These are phyloP conservation scores for Bruguiera sexangula DNA, from an alignment of 345 rosid genomes.

Conservation along the genomic window DNA sequence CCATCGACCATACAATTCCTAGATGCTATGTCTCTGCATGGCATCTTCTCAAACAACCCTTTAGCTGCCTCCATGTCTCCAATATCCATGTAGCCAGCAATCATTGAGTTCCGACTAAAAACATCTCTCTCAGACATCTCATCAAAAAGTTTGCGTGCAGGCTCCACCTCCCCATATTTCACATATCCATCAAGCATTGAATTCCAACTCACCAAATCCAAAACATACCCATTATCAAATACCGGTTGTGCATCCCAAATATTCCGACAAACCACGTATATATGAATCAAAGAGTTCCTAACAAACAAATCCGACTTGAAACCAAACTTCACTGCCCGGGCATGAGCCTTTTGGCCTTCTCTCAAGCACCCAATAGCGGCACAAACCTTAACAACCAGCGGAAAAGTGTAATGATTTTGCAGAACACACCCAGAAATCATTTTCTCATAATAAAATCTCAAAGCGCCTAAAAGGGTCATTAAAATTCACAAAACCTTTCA, in stretches of 20 bases:
- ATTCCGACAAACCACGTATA: slow-evolving; percentile 11
- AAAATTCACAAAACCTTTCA: slow-evolving; percentile 35
- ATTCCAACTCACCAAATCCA: slow-evolving; percentile 33
- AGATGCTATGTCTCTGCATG: slow-evolving; percentile 20
- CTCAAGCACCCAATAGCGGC: slow-evolving; percentile 32
- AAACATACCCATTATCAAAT: slow-evolving; percentile 27
- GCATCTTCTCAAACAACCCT: slow-evolving; percentile 30
- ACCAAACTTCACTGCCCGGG: slow-evolving; percentile 18
- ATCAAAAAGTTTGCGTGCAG: slow-evolving; percentile 51
- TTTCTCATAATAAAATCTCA: slow-evolving; percentile 48
- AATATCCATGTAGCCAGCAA: slow-evolving; percentile 14
- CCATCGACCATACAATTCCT: slow-evolving; percentile 38
- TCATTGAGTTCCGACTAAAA: slow-evolving; percentile 21
- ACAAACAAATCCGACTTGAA: slow-evolving; percentile 34
- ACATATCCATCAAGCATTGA: slow-evolving; percentile 37
- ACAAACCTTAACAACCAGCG: slow-evolving; percentile 49
- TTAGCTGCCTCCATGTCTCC: slow-evolving; percentile 33
- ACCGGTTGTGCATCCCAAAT: slow-evolving; percentile 22
- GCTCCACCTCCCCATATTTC: slow-evolving; percentile 19
- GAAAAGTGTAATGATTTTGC: slow-evolving; percentile 58
- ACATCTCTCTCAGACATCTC: slow-evolving; percentile 30
- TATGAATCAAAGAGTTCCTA: slow-evolving; percentile 31
- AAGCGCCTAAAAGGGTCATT: slow-evolving; percentile 38
- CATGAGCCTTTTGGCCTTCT: slow-evolving; percentile 32
- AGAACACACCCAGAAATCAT: slow-evolving; percentile 44